Conservation (phyloP, 352 stramenopile genomes). For the Phytophthora agathidicida region DNA sequence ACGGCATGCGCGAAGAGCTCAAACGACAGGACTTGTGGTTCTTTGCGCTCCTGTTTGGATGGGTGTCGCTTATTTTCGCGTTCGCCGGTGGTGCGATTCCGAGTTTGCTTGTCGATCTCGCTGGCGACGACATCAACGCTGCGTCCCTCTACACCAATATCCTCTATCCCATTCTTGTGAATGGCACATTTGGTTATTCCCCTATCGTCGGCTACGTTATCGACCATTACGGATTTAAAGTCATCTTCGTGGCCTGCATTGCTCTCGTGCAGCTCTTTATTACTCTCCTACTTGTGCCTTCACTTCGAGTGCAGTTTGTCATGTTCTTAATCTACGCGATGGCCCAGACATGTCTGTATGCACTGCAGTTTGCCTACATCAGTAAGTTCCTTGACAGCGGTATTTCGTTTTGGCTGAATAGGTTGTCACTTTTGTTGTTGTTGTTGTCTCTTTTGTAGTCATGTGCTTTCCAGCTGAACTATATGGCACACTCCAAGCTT, state of each 20-base stretch:
- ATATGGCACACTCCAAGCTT: slow-evolving; percentile 81
- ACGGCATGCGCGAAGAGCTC: slow-evolving; percentile 63
- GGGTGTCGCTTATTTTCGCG: slow-evolving; percentile 82
- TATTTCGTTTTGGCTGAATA: background rate
- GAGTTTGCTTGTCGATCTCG: slow-evolving; percentile 59
- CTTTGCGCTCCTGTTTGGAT: slow-evolving; percentile 81
- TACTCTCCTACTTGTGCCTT: slow-evolving; percentile 63
- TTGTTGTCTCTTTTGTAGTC: slow-evolving; percentile 43
- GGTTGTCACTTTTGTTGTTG: background rate
- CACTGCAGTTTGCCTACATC: slow-evolving; percentile 87
- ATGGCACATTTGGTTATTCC: slow-evolving; percentile 84
- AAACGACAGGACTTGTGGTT: slow-evolving; percentile 69
- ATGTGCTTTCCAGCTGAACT: slow-evolving; percentile 82
- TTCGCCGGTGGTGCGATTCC: slow-evolving; percentile 80
- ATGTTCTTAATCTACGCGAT: slow-evolving; percentile 81
- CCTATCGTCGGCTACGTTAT: slow-evolving; percentile 76
- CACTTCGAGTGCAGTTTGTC: slow-evolving; percentile 58
- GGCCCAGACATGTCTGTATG: slow-evolving; percentile 77
- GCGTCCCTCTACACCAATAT: slow-evolving; percentile 68
- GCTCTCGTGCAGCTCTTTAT: slow-evolving; percentile 73
- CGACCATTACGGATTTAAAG: slow-evolving; percentile 81
- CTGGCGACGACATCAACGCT: slow-evolving; percentile 28
- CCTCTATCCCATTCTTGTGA: slow-evolving; percentile 78
- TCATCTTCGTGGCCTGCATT: slow-evolving; percentile 71
- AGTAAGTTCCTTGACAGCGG: slow-evolving; percentile 45